Evolutionary conservation across 2,329 filamentous ascomycete genomes (phyloP), one percentile per base, ranked within the genome.

Genomic region (Curvularia lunata): DNA sequence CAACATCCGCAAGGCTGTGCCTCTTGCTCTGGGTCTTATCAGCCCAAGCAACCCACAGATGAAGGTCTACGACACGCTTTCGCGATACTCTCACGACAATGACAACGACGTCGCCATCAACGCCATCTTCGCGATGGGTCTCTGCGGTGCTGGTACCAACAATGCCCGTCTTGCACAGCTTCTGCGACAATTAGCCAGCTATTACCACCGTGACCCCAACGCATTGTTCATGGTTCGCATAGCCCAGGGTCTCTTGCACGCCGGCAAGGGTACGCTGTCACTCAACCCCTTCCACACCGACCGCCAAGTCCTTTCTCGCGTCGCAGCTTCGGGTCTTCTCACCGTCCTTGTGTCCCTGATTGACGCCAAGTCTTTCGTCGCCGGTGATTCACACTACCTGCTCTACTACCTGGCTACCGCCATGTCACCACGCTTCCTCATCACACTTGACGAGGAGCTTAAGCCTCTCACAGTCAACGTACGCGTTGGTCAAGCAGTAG

Each of bases 231-330:
- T 99, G 95, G 95, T 99, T 25, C 91, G 95, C 73, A 98, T 99
- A 69, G 95, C 95, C 4, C 95, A 99, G 77, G 95, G 96, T 80
- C 86, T 99, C 45, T 80, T 99, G 66, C 96, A 99, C 82, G 98
- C 98, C 93, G 96, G 96, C 81, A 99, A 99, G 83, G 95, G 96
- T 68, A 98, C 95, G 3, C 86, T 99, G 74, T 91, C 92, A 3
- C 85, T 98, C 72, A 98, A 91, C 78, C 95, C 95, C n/a, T 99
- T 99, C 89, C 95, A 99, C 83, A 97, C 94, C 18, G 96, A 99
- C 76, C 91, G 96, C 57, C 92, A 97, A 78, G 91, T 99, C 23
- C 86, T 99, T 54, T 99, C 95, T 2, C 87, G 91, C 61, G 96
- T 99, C 34, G 89, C 93, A 23, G 89, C 94, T 25, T 92, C 92